Percentiles rank a stretch among this genome's conserved stretches.
Evolutionary conservation across 257 asterid genomes (phyloP).

Genomic region (Solanum pennellii): DNA sequence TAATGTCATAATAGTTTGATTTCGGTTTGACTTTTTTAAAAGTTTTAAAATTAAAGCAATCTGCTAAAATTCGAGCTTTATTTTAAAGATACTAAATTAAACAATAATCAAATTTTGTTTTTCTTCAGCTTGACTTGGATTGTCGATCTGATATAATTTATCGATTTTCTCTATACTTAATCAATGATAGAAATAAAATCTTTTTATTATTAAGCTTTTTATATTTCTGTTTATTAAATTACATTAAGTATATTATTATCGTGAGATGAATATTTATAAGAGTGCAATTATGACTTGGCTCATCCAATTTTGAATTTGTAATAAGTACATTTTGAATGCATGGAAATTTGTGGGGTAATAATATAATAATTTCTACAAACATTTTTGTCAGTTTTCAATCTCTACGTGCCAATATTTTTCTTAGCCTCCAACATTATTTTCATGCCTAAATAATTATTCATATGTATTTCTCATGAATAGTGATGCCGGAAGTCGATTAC

Average conservation of each 20-base stretch:
- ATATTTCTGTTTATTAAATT: not conserved
- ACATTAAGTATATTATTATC: not conserved
- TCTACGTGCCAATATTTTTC: not conserved
- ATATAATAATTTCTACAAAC: not conserved
- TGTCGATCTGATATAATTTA: not conserved
- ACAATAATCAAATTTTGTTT: not conserved
- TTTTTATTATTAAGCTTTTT: not conserved
- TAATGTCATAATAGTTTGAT: not conserved
- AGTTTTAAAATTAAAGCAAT: not conserved
- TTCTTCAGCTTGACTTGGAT: not conserved
- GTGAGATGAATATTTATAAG: not conserved
- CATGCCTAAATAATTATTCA: not conserved
- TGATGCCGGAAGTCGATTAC: not conserved
- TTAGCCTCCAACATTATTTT: not conserved
- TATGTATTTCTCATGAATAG: not conserved
- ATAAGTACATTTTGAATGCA: not conserved
- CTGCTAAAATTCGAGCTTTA: fast-evolving
- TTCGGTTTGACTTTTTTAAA: not conserved
- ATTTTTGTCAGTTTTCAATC: not conserved
- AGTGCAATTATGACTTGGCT: not conserved
- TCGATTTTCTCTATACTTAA: not conserved
- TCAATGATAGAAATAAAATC: not conserved
- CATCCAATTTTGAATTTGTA: not conserved
- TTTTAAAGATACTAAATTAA: not conserved
- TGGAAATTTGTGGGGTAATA: not conserved